Base-by-base conservation (phyloP, 106 monocot species). In the Xerophyta viscosa region DNA sequence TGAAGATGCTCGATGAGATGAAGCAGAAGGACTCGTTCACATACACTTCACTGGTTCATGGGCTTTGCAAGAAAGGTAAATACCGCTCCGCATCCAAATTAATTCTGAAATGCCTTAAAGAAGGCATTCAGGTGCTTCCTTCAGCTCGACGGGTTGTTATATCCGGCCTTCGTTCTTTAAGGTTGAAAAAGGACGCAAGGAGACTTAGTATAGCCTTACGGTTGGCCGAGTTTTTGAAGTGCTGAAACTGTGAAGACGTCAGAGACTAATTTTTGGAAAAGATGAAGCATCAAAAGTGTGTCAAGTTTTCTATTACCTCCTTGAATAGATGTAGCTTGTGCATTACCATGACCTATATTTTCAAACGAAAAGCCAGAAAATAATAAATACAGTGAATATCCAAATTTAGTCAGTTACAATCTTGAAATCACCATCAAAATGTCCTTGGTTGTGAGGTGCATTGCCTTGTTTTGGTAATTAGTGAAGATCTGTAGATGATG, bases 21-120 rank as follows among this genome's bases (percentile, higher is more conserved):
- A 53, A 67, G 50, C 28, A 27, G 6, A 82, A 64, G 56, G 90
- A 98, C 71, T 69, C 68, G 29, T 89, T 90, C 64, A 82, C 98
- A 18, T 98, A 90, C 47, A 65, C 90, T 39, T 58, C 86, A 49
- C 29, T 98, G 54, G 27, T 98, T 44, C 69, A 82, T 62, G 79
- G 76, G 21, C 76, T 98, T 20, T 86, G 90, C 48, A 77, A 47
- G 50, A 46, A 6, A 14, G 59, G 86, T 24, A 73, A 63, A 48
- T 86, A 75, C 45, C 67, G 18, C 36, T 61, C 55, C 25, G 98
- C 90, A 37, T 82, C 68, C 30, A 75, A 74, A 41, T 51, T 90
- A 46, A 49, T 77, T 61, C 39, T 73, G 27, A 53, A 26, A 60
- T 71, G 79, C 63, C 61, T 90, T 56, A 62, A 31, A 1, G 60